Base-by-base conservation (phyloP, 495 filamentous ascomycete genomes). In the Trichoderma gamsii region DNA sequence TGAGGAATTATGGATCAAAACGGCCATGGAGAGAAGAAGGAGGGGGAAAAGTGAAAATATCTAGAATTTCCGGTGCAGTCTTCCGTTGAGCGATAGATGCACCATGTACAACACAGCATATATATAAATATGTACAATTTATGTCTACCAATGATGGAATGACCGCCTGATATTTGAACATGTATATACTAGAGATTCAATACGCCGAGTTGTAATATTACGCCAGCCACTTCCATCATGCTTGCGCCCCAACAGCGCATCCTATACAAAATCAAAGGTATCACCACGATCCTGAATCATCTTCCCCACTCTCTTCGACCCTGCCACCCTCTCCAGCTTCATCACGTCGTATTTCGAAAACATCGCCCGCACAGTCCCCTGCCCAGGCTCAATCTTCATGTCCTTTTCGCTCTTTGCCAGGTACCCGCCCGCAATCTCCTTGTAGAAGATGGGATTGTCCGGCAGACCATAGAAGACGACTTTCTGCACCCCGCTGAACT, bases 321-420 rank as follows among this genome's bases (percentile, higher is more conserved):
- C 96, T 3, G 93, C 94, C 35, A 98, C 82, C 70, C 95, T 84
- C 82, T 98, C 95, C 70, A 99, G 78, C 81, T 89, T 92, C 77
- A 97, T 76, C 25, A 85, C 82, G 83, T 99, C 95, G 83, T 92
- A 96, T 79, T 85, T 90, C 2, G 92, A 95, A 76, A 97, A 98
- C 67, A 95, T 72, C 6, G 83, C 87, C 69, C 89, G 84, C 16
- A 92, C 88, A 51, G 80, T 85, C 70, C 87, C 79, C 67, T 81
- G 79, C 11, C 79, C 80, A 21, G 73, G 76, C 72, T 83, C 84
- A 21, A 85, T 68, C 70, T 74, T 71, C 61, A 85, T 79, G 29
- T 84, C 81, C 66, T 79, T 79, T 64, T 90, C 79, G 73, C 82
- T 89, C 68, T 76, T 77, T 25, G 78, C 79, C 38, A 92, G 71